phyloP scores from a whole-genome alignment of 139 green algal genomes.

The Volvox reticuliferus region DNA sequence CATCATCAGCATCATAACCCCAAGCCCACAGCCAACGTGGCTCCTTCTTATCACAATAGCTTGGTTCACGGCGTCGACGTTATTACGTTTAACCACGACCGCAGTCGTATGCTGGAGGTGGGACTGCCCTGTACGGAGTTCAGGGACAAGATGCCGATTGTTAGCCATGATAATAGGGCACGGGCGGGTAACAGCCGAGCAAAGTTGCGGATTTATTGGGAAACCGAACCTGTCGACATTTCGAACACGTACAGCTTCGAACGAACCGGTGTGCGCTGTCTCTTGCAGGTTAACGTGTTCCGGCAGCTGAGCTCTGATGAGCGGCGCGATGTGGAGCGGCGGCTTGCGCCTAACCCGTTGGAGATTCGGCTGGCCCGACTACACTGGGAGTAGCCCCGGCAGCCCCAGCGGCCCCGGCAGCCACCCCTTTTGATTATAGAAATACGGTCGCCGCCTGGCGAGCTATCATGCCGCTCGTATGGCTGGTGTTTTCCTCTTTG shows the following conservation, averaged over 20 bases:
- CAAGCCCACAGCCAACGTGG: background rate
- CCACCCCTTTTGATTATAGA: background rate
- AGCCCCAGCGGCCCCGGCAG: background rate
- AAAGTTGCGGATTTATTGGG: too few relatives aligned
- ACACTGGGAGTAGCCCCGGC: slow-evolving; percentile 16
- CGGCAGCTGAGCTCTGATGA: slow-evolving; percentile 36
- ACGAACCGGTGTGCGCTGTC: too few relatives aligned
- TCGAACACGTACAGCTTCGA: too few relatives aligned
- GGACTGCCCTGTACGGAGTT: background rate
- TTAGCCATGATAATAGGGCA: too few relatives aligned
- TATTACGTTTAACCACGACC: slow-evolving; percentile 40
- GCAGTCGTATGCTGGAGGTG: slow-evolving; percentile 30
- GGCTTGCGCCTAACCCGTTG: slow-evolving; percentile 2
- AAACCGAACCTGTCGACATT: too few relatives aligned
- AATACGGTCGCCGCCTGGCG: too few relatives aligned
- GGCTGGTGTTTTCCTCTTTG: too few relatives aligned
- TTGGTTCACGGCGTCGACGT: slow-evolving; percentile 18
- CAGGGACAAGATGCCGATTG: too few relatives aligned
- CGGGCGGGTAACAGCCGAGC: too few relatives aligned
- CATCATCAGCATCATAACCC: too few relatives aligned
- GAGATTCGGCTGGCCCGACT: slow-evolving; percentile 33
- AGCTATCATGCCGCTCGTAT: too few relatives aligned
- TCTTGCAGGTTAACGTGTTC: slow-evolving; percentile 17
- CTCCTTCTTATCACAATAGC: background rate
- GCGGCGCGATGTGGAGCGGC: slow-evolving; percentile 10